Conservation (phyloP, 805 yeast species). For the Candida coquimbonensis region DNA sequence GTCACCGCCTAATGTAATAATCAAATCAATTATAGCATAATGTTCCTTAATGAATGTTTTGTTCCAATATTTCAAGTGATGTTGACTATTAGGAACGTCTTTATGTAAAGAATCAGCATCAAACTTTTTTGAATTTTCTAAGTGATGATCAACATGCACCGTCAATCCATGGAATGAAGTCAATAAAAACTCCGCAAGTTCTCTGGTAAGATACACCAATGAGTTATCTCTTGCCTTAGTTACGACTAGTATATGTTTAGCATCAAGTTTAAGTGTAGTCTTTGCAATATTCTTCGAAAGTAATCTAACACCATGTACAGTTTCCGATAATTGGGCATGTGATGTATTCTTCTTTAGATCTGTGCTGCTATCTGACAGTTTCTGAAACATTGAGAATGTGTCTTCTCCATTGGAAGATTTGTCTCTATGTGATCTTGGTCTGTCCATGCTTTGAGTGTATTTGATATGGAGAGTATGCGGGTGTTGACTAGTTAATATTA, state of each 20-base stretch:
- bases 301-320: slow-evolving; percentile 75
- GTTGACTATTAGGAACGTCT: slow-evolving; percentile 38
- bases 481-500: too few species aligned
- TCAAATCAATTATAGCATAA: slow-evolving; percentile 42
- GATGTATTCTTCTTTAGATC: slow-evolving; percentile 48
- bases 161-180: slow-evolving; percentile 29
- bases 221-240: slow-evolving; percentile 88
- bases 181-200: slow-evolving; percentile 72
- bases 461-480: too few species aligned
- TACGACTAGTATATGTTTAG: slow-evolving; percentile 67
- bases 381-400: slow-evolving; percentile 15
- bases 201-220: slow-evolving; percentile 67
- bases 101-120: slow-evolving; percentile 45
- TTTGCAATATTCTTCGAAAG: slow-evolving; percentile 64
- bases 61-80: slow-evolving; percentile 62
- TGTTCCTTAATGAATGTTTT: slow-evolving; percentile 41
- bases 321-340: slow-evolving; percentile 70
- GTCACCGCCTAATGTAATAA: slow-evolving; percentile 91
- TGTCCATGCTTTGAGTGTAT: too few species aligned
- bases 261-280: slow-evolving; percentile 65
- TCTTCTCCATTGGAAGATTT: slow-evolving; percentile 12
- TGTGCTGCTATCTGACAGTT: slow-evolving; percentile 25
- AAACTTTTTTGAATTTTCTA: slow-evolving; percentile 58
- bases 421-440: not conserved
- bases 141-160: slow-evolving; percentile 69